These are phyloP conservation scores for Solidago caesia DNA, from an alignment of 129 eudicot genomes.

Conservation along the genomic window DNA sequence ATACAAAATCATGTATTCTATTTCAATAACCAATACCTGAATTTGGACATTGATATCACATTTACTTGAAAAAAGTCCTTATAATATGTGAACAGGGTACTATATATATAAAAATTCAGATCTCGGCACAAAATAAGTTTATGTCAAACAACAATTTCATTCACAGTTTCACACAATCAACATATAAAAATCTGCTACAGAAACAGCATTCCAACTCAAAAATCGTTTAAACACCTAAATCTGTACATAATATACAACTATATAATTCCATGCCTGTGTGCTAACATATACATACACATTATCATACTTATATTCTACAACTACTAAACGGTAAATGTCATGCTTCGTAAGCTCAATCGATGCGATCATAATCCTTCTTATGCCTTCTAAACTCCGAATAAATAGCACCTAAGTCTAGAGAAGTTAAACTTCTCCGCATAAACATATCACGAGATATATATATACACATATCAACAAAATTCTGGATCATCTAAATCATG, in stretches of 20 bases:
- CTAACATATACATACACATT: not conserved
- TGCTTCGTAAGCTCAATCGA: constrained; percentile 1
- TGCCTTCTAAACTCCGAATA: not conserved
- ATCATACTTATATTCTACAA: constrained; percentile 18
- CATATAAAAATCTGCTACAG: not conserved
- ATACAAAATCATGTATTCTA: not conserved
- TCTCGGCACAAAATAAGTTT: constrained; percentile 2
- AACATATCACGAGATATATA: constrained; percentile 2
- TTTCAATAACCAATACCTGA: no score
- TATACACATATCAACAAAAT: not conserved
- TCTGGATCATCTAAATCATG: not conserved
- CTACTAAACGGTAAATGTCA: not conserved
- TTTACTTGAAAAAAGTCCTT: not conserved
- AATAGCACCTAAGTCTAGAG: constrained; percentile 1
- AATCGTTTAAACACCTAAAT: not conserved
- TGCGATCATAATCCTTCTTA: constrained; percentile 9
- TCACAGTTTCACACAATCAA: constrained; percentile 7
- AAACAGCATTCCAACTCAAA: not conserved
- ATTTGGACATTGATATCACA: not conserved
- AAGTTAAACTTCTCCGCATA: not conserved
- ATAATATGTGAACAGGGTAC: not conserved
- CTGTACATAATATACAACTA: constrained; percentile 9
- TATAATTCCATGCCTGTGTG: not conserved
- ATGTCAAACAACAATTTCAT: not conserved
- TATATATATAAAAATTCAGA: constrained; percentile 2